Base-by-base conservation (phyloP, 2,329 filamentous ascomycete genomes). In the Aspergillus hortae region DNA sequence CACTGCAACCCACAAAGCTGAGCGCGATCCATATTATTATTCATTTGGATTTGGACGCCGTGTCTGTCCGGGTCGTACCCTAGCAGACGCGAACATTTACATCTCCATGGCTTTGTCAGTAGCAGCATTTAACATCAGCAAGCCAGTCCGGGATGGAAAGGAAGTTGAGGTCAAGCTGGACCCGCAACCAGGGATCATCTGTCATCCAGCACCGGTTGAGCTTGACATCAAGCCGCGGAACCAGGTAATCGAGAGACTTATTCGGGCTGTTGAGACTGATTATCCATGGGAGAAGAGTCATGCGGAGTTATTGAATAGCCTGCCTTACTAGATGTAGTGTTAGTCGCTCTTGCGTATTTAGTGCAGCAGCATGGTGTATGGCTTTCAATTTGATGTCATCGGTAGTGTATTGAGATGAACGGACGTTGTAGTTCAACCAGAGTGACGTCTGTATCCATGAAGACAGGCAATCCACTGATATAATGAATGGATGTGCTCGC, bases 71-170 rank as follows among this genome's bases (percentile, higher is more conserved):
- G 74, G 71, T 2, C 62, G 67, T 4, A 50, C 67, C n/a, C 59
- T 76, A 4, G 74, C 74, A 0, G 71, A 76, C 30, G 62, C 64
- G 5, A 66, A 67, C 0, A 33, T 76, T 1, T 77, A 68, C 50
- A 55, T 76, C 6, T 72, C 57, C n/a, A 67, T 76, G 21, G 74
- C 71, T 0, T 76, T 75, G 19, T 63, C 69, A 0, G 63, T 84
- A 0, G 71, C 80, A 0, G 74, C 74, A 0, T 82, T 82, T 44
- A 60, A 70, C 6, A 66, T 80, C 14, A 51, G 55, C 15, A 77
- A 77, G 52, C 53, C 59, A 14, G n/a, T 43, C 10, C 36, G 33
- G 25, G 38, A 38, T 44, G 49, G 49, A 11, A 47, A 44, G 44
- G 66, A 68, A 9, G 58, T 77, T 0, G 71, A 71, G 19, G 65